Evolutionary conservation across 495 filamentous ascomycete species (phyloP), one percentile per base, ranked within the genome.

Genomic region (Lasiosphaeris hirsuta): DNA sequence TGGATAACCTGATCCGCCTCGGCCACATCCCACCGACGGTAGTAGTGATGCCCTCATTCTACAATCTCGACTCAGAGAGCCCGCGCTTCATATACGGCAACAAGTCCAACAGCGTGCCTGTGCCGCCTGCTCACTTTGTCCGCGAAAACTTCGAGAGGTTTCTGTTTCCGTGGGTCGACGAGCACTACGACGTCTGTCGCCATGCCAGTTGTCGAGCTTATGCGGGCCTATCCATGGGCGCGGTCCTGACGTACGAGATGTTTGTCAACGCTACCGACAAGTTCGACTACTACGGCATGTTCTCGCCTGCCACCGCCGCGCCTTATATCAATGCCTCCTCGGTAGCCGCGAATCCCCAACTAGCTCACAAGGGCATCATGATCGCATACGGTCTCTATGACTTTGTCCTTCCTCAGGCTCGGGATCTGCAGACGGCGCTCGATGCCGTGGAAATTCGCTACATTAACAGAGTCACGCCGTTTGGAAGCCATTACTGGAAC

Each of bases 231-330:
- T 63, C 59, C 34, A 64, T 65, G 65, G 68, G 68, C 50, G 68
- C 65, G 15, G 61, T 67, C 2, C 60, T 70, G 4, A 59, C 68
- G 44, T 69, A 70, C 57, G 68, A 70, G 63, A 70, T 70, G 68
- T 69, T 58, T 58, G 63, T 67, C 37, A 68, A 70, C 51, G 68
- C 68, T 9, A 70, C 68, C 6, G 68, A 61, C 47, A 58, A 35
- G 50, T 70, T 70, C 51, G 57, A 64, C 57, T 70, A 64, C 50
- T 70, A 47, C 49, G 68, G 68, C 15, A 53, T 70, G 63, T 70
- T 70, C 51, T 70, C 68, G 48, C 63, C 65, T 19, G 68, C 68
- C 10, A 65, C 63, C 10, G 42, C 37, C 7, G 18, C 18, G 11
- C 63, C 65, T 48, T 66, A 64, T 49, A 54, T 70, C 3, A 56